Evolutionary conservation across 2,329 filamentous ascomycete genomes (phyloP).

Genomic region (Xylaria sp.): DNA sequence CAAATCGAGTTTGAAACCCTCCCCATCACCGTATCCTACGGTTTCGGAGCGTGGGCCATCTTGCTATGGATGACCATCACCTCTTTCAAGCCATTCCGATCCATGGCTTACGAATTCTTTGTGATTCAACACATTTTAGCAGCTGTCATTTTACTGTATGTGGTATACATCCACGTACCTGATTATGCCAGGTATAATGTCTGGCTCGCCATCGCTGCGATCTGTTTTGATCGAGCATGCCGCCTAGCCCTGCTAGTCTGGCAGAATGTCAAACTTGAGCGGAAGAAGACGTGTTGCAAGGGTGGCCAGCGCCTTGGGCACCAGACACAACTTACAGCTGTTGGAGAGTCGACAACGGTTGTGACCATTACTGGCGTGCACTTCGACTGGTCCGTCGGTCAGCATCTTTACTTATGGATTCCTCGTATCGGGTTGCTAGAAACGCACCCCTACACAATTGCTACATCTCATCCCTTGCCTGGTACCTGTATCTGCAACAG

Average conservation of each 20-base stretch:
- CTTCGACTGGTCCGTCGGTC: conserved; percentile 54
- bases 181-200: conserved; percentile 54
- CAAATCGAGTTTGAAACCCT: conserved; percentile 54
- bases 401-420: conserved; percentile 58
- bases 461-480: conserved; percentile 47
- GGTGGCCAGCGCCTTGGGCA: conserved; percentile 49
- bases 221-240: conserved; percentile 57
- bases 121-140: conserved; percentile 61
- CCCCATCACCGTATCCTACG: conserved; percentile 57
- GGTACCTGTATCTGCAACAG: conserved; percentile 53
- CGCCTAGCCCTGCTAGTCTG: conserved; percentile 44
- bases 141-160: conserved; percentile 56
- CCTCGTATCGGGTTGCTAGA: conserved; percentile 50
- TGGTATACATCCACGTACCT: conserved; percentile 60
- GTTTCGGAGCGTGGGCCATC: conserved; percentile 60
- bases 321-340: conserved; percentile 42
- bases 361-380: conserved; percentile 56
- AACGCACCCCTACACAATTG: conserved; percentile 57
- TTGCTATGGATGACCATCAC: conserved; percentile 61
- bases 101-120: conserved; percentile 65
- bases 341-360: conserved; percentile 50
- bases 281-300: conserved; percentile 40
- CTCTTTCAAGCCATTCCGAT: conserved; percentile 58
- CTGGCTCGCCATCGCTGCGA: conserved; percentile 59
- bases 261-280: conserved; percentile 46